Evolutionary conservation across 2,329 filamentous ascomycete species (phyloP).

Genomic region (Epichloe sibirici): DNA sequence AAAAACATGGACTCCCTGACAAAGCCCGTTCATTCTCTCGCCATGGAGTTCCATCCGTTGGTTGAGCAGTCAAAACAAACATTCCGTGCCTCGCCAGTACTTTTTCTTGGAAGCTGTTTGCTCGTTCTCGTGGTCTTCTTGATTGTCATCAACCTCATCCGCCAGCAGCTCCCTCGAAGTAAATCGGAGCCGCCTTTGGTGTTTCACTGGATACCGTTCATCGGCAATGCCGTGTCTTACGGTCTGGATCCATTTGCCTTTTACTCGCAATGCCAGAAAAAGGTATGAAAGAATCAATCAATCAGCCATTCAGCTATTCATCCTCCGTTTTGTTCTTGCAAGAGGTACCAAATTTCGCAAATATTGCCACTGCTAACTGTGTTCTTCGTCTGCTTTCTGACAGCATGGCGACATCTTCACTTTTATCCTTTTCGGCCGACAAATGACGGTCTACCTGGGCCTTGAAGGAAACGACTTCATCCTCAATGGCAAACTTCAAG

Average conservation of each 20-base stretch:
- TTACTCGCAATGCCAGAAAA: slow-evolving; percentile 63
- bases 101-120: no score
- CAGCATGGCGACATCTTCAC: slow-evolving; percentile 85
- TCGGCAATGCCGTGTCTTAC: slow-evolving; percentile 87
- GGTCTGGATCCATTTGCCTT: slow-evolving; percentile 89
- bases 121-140: no score
- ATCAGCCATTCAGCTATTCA: not conserved
- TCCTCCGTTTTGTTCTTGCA: not conserved
- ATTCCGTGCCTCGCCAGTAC: no score
- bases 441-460: slow-evolving; percentile 76
- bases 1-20: no score
- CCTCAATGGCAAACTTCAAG: slow-evolving; percentile 79
- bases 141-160: no score
- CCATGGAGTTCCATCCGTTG: no score
- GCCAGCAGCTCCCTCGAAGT: no score
- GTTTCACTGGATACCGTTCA: slow-evolving; percentile 69
- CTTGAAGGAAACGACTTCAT: slow-evolving; percentile 82
- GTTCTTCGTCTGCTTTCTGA: not conserved
- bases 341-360: not conserved
- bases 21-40: no score
- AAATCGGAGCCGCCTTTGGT: slow-evolving; percentile 57
- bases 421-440: slow-evolving; percentile 80
- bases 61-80: no score
- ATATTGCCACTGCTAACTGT: not conserved
- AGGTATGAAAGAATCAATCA: slow-evolving; percentile 39